Evolutionary conservation across 192 early-diverging fungal species (phyloP), one percentile per base, ranked within the genome.

Genomic region (Coemansia sp.): DNA sequence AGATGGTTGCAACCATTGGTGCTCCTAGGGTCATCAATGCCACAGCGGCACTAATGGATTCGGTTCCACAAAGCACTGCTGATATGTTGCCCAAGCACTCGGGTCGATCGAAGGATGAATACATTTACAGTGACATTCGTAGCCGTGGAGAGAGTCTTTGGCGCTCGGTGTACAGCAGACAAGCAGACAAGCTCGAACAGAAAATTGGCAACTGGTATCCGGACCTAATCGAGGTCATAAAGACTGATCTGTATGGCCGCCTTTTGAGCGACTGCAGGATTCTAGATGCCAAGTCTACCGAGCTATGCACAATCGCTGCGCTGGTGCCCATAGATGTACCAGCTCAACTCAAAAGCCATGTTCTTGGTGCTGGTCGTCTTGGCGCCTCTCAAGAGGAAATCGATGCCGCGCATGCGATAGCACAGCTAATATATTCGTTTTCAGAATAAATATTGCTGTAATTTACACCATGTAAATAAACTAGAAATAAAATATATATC

Each of bases 341-440:
- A 4, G 40, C 66, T 0, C 75, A 77, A 58, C 75, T 77, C 33
- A 77, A 77, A 63, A 77, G 75, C 66, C 75, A 77, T 29, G 60
- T 68, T 0, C 45, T 72, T 7, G 74, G 73, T 1, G 74, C 74
- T 4, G 74, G 62, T 0, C 56, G 68, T 12, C 48, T 64, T 16
- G 74, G 74, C 16, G 74, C 68, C 3, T 58, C 74, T 4, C 6
- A 48, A 3, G 68, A 60, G 1, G 74, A 71, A 54, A 68, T 76
- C 51, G 65, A 56, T 2, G 64, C 68, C 4, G 68, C 73, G 25
- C 63, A 18, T 32, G 64, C 64, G 8, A 16, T 76, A 16, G 68
- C 73, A 2, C 38, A 60, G 38, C 12, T 60, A n/a, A 29, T 54
- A 32, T 16, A 14, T 1, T 31, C 29, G 6, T 12, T 31, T 28